Evolutionary conservation across 257 asterid genomes (phyloP), one percentile per base, ranked within the genome.

Genomic region (Jacaranda mimosifolia): DNA sequence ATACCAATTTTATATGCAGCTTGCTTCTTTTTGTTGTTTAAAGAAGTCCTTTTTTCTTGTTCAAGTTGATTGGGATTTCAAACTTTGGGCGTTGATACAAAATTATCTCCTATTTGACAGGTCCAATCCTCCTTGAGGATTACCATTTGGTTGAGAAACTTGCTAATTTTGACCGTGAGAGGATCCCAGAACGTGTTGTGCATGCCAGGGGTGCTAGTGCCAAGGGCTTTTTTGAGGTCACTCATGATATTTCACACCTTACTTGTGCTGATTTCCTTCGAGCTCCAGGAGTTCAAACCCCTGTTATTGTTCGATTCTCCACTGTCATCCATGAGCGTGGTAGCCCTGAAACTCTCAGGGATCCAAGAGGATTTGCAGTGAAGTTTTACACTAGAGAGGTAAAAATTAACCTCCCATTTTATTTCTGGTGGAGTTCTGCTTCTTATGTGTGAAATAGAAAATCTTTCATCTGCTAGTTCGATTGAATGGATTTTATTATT

Each of bases 201-300:
- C 98, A 93, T 73, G 98, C 98, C 48, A 83, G 98, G 79, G 98
- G 98, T 76, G 98, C 98, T 48, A 91, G 97, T 73, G 98, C 98
- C 75, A 93, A 91, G 93, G 98, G 98, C 1, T 93, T 93, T 79
- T 93, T 93, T 63, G 98, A 93, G 90, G 98, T 87, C 86, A 93
- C 96, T 63, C 98, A 93, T 86, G 97, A 93, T 78, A 83, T 93
- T 19, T 72, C 97, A 6, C 78, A 87, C 77, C 96, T 93, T 77
- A 82, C 93, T 9, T 91, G 98, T 82, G 98, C 98, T 78, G 98
- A 93, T 73, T 93, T 91, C 86, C 98, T 93, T 18, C 90, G 97
- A 43, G 97, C 94, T 70, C 97, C 98, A 36, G 98, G 98, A 65
- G 98, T 87, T 68, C 98, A 89, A 83, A 93, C 98, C 10, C 96